A percentile compares a stretch with the other conserved stretches of the same genome.
Conservation (phyloP, 768 basidiomycete genomes). For the Solioccasus polychromus region DNA sequence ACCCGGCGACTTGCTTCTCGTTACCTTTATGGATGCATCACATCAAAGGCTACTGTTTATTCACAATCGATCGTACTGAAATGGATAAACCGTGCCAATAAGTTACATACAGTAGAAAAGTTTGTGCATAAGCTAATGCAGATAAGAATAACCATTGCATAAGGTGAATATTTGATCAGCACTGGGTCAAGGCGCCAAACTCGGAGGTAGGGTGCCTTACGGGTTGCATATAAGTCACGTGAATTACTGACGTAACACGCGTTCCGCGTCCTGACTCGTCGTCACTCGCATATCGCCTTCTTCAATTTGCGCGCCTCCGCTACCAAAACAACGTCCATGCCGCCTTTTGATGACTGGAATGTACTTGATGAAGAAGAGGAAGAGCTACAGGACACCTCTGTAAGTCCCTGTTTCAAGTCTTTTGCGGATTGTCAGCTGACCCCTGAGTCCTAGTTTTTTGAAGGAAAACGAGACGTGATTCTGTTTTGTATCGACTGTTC, state of each 20-base stretch:
- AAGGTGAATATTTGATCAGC: no score
- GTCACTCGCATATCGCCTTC: background rate
- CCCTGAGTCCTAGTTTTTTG: constrained; percentile 49
- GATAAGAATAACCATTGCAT: no score
- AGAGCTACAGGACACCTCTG: constrained; percentile 70
- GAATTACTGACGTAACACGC: constrained; percentile 25
- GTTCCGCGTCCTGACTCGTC: constrained; percentile 6
- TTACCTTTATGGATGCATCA: no score
- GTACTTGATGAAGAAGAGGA: constrained; percentile 78
- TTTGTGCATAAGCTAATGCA: no score
- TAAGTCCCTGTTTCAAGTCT: constrained; percentile 32
- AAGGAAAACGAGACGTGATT: constrained; percentile 80
- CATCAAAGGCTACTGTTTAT: no score
- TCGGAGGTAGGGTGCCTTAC: no score
- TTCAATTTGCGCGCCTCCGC: constrained; percentile 3
- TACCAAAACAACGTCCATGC: constrained; percentile 37
- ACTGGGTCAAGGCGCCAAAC: no score
- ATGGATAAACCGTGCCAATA: no score
- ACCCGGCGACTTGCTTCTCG: no score
- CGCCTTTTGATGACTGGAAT: constrained; percentile 80
- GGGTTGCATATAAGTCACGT: constrained; percentile 19
- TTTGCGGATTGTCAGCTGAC: constrained; percentile 2
- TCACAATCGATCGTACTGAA: no score
- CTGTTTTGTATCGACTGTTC: constrained; percentile 97
- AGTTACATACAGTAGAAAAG: no score